These are phyloP conservation scores for Gentiana straminea DNA, from an alignment of 257 asterid species.

Conservation along the genomic window DNA sequence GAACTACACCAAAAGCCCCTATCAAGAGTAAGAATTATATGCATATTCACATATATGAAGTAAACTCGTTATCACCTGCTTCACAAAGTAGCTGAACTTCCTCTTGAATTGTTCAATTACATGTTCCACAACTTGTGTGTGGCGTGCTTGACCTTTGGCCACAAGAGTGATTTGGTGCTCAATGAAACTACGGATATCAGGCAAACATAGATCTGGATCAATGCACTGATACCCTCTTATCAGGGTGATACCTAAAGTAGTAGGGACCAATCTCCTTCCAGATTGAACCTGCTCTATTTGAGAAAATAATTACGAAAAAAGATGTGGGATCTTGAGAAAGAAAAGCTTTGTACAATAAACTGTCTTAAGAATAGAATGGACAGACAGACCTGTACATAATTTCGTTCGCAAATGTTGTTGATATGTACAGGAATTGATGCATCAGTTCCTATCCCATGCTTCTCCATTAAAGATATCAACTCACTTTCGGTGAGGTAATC, in stretches of 20 bases:
- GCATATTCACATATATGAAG: neutral
- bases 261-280: constrained; percentile 78
- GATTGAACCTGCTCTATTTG: constrained; percentile 59
- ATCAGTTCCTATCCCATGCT: constrained; percentile 90
- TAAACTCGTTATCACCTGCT: constrained; percentile 43
- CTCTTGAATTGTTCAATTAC: constrained; percentile 71
- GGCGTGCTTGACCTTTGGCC: constrained; percentile 93
- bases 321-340: neutral
- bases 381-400: constrained; percentile 75
- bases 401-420: constrained; percentile 83
- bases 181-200: constrained; percentile 87
- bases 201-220: constrained; percentile 89
- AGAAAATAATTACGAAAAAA: neutral
- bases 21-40: no score
- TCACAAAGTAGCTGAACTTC: constrained; percentile 76
- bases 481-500: constrained; percentile 87
- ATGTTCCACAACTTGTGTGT: constrained; percentile 65
- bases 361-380: constrained; percentile 2
- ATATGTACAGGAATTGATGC: constrained; percentile 89
- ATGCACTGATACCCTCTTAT: constrained; percentile 88
- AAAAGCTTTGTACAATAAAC: neutral
- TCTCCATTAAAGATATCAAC: constrained; percentile 87
- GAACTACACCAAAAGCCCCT: no score
- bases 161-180: constrained; percentile 87
- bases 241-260: constrained; percentile 83